These are phyloP conservation scores for Cyberlindnera meyerae DNA, from an alignment of 805 yeast genomes.

Conservation along the genomic window DNA sequence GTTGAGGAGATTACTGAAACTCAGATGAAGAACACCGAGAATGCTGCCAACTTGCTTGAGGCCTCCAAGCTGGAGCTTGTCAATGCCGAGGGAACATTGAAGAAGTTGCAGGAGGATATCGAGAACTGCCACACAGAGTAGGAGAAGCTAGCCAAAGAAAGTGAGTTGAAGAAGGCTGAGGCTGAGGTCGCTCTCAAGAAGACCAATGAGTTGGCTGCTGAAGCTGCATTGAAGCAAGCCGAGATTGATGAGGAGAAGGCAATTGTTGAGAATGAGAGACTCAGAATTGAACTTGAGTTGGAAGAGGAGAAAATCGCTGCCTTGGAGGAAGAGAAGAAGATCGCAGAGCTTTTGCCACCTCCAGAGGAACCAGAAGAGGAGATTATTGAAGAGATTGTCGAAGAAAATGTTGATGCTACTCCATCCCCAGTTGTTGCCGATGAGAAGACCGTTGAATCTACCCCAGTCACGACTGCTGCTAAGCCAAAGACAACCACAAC, in stretches of 20 bases:
- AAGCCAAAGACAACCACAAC: constrained; percentile 2
- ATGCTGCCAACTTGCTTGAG: constrained; percentile 36
- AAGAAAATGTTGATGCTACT: background rate
- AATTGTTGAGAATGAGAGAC: constrained; percentile 32
- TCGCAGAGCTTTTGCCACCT: constrained; percentile 38
- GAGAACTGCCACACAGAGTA: constrained; percentile 27
- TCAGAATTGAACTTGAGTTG: constrained; percentile 31
- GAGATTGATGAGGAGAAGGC: constrained; percentile 35
- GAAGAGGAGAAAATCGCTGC: constrained; percentile 32
- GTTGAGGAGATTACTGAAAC: constrained; percentile 40
- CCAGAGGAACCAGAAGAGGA: constrained; percentile 7
- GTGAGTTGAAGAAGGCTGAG: constrained; percentile 29
- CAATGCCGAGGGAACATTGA: constrained; percentile 32
- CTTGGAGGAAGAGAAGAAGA: constrained; percentile 33
- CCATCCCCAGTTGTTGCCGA: too few species aligned
- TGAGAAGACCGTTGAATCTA: too few species aligned
- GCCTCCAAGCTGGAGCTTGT: constrained; percentile 39
- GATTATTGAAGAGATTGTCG: constrained; percentile 5
- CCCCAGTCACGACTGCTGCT: background rate
- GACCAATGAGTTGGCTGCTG: constrained; percentile 33
- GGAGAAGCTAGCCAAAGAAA: constrained; percentile 29
- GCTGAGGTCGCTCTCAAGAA: constrained; percentile 29
- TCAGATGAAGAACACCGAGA: constrained; percentile 41
- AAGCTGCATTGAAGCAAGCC: constrained; percentile 33
- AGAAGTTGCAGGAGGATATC: constrained; percentile 29